These are phyloP conservation scores for Rhizopus delemar DNA, from an alignment of 371 early-diverging fungal genomes.

Conservation along the genomic window DNA sequence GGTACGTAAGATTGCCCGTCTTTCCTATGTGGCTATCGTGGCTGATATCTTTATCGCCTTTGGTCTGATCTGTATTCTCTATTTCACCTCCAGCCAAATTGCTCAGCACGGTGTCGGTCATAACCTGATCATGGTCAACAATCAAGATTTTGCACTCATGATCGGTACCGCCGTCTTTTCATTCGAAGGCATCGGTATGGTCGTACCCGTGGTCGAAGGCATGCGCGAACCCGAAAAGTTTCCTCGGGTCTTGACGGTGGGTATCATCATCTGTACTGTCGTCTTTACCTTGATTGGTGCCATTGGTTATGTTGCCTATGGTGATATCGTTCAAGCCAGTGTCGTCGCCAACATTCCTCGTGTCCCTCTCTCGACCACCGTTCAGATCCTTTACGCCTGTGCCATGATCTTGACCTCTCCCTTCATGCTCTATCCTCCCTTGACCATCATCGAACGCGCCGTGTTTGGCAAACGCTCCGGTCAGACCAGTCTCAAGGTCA, in stretches of 20 bases:
- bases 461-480: slow-evolving; percentile 50
- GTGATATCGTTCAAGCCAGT: slow-evolving; percentile 67
- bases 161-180: slow-evolving; percentile 87
- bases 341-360: slow-evolving; percentile 69
- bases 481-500: slow-evolving; percentile 37
- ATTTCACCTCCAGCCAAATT: slow-evolving; percentile 59
- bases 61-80: slow-evolving; percentile 74
- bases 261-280: slow-evolving; percentile 59
- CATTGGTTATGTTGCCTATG: slow-evolving; percentile 74
- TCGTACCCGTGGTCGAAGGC: slow-evolving; percentile 56
- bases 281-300: slow-evolving; percentile 72
- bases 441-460: slow-evolving; percentile 68
- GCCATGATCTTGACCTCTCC: slow-evolving; percentile 82
- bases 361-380: slow-evolving; percentile 46
- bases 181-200: slow-evolving; percentile 76
- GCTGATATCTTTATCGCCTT: slow-evolving; percentile 81
- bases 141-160: slow-evolving; percentile 64
- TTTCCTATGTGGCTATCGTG: slow-evolving; percentile 69
- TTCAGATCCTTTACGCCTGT: slow-evolving; percentile 73
- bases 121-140: slow-evolving; percentile 50
- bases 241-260: slow-evolving; percentile 57
- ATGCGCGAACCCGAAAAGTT: slow-evolving; percentile 68
- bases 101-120: slow-evolving; percentile 57
- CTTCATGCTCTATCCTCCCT: slow-evolving; percentile 74
- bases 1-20: slow-evolving; percentile 76